Evolutionary conservation across 1,139 yeast species (phyloP), one percentile per base, ranked within the genome.

Genomic region (Candida sp.): DNA sequence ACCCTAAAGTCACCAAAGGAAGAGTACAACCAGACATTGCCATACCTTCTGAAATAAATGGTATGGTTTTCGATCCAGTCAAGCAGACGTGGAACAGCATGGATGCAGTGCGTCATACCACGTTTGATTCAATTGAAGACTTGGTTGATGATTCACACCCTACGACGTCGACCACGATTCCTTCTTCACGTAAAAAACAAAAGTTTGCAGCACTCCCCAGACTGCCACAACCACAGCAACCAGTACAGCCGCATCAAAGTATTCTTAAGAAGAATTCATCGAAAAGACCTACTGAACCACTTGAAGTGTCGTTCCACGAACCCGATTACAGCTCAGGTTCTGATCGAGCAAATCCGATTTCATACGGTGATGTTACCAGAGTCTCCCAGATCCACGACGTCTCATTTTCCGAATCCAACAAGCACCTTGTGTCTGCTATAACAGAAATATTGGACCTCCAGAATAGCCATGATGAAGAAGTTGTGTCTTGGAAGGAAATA

Each of bases 401-500:
- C 3, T 76, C 85, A 1, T 83, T 82, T 58, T 73, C 85, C 1
- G 78, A 78, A 55, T 73, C 83, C 0, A 77, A 77, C 53, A 72
- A 67, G 51, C 65, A 63, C 12, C 61, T 83, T 43, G 82, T 81
- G 5, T 69, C 83, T 2, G 69, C 78, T 1, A 72, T 83, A n/a
- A 81, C 81, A 1, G 81, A 78, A 46, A 62, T 67, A 2, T 65
- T 79, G 42, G 70, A 81, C 0, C 57, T 58, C 8, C 58, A 53
- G 5, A 25, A 34, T 34, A 65, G 61, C 8, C 54, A 62, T 7
- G 53, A 60, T 7, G 54, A 60, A 7, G 63, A 63, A 32, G 62
- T 67, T 28, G 68, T 69, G 9, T 67, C 73, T 44, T 83, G 88
- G 88, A 70, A 70, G 31, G 58, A 61, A 6, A 65, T 83, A 1